These are phyloP conservation scores for Aspergillus carlsbadensis DNA, from an alignment of 495 filamentous ascomycete genomes.

Conservation along the genomic window DNA sequence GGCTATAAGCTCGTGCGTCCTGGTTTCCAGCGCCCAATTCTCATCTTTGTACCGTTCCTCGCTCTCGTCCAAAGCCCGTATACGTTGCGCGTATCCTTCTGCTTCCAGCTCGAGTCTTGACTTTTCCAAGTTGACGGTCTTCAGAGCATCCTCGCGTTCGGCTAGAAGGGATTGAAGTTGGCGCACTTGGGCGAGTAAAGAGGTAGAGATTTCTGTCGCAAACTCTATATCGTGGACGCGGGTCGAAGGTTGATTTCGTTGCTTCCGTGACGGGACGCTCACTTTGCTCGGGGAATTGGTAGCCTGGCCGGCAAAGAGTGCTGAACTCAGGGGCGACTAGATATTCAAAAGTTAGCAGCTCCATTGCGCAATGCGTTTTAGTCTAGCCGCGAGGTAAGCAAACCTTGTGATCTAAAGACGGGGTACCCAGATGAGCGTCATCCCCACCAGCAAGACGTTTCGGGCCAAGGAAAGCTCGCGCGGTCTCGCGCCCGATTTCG, in stretches of 20 bases:
- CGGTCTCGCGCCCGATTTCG: constrained; percentile 87
- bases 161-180: constrained; percentile 78
- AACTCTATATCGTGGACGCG: constrained; percentile 94
- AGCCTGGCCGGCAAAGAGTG: constrained; percentile 82
- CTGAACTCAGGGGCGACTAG: constrained; percentile 69
- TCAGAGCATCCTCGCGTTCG: constrained; percentile 85
- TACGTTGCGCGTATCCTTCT: constrained; percentile 72
- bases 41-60: constrained; percentile 96
- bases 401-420: constrained; percentile 64
- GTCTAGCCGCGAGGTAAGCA: constrained; percentile 6
- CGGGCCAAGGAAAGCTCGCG: constrained; percentile 79
- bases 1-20: constrained; percentile 76
- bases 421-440: constrained; percentile 52
- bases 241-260: constrained; percentile 84
- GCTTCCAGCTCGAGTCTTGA: constrained; percentile 77
- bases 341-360: constrained; percentile 12
- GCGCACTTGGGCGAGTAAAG: constrained; percentile 83
- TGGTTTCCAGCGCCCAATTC: constrained; percentile 93
- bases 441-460: constrained; percentile 74
- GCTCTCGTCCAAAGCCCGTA: constrained; percentile 83
- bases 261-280: constrained; percentile 76
- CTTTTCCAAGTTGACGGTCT: constrained; percentile 67
- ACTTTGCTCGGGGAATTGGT: constrained; percentile 87
- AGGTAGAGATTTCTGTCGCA: constrained; percentile 91
- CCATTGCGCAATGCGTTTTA: background rate